Base-by-base conservation (phyloP, 352 stramenopile genomes). In the Phytopythium helicoides region DNA sequence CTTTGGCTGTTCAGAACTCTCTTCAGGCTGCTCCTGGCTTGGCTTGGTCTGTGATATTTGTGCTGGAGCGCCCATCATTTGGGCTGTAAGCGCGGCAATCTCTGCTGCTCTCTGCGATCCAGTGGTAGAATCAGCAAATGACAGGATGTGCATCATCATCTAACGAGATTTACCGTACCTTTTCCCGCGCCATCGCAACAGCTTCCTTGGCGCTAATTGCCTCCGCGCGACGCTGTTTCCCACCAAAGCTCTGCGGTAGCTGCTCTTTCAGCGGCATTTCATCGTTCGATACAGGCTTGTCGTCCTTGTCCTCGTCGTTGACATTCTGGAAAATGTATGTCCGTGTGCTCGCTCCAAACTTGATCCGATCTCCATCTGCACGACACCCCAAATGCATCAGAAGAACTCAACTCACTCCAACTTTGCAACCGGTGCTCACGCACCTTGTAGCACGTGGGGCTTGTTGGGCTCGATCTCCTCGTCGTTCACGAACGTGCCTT, bases 401-500 rank as follows among this genome's bases (percentile, higher is more conserved):
- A 3, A 16, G 6, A 21, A 3, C 14, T 33, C 41, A 18, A 26
- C 9, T 0, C 38, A n/a, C 15, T 44, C 12, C 18, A n/a, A n/a
- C n/a, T n/a, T n/a, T n/a, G n/a, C n/a, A n/a, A n/a, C 11, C 9
- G 8, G 33, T 44, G 16, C 15, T 6, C n/a, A 40, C 55, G 7
- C 47, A 81, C 71, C 58, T 40, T 62, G 60, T 15, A 94, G 64
- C 26, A 40, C 38, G 15, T 47, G 50, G 0, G 77, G 76, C 47
- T 75, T 57, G 39, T 89, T 68, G 0, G 68, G 62, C 18, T 73
- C 50, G 23, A 95, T 76, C 54, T 87, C 75, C 35, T 76, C 44
- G 38, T 59, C 81, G 54, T 95, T 92, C 35, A 95, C 53, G 28
- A 90, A 92, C 35, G 86, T 91, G 38, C 86, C 88, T 55, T 97